phyloP scores from a whole-genome alignment of 2,329 filamentous ascomycete genomes.

The Ceratocystis colombiana region DNA sequence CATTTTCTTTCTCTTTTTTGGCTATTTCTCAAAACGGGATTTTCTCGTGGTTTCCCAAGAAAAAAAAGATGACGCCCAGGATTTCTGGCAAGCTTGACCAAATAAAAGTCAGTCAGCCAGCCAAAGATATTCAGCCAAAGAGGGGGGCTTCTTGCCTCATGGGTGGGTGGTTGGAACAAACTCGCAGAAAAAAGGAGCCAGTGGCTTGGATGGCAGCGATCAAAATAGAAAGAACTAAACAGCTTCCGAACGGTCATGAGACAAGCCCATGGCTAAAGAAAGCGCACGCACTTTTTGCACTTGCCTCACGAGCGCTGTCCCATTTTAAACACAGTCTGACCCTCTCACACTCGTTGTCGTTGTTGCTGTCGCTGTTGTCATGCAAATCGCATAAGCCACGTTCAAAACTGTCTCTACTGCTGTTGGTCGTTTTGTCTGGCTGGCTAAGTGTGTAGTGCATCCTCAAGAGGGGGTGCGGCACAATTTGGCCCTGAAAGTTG shows the following conservation, averaged over 20 bases:
- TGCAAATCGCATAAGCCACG: not conserved
- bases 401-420: not conserved
- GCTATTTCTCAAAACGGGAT: no score
- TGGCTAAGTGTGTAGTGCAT: not conserved
- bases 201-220: slow-evolving; percentile 23
- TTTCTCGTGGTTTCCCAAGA: no score
- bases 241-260: slow-evolving; percentile 6
- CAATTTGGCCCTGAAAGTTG: not conserved
- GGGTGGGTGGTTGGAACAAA: not conserved
- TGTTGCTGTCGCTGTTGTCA: not conserved
- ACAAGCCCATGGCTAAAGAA: not conserved
- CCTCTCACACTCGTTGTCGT: not conserved
- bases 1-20: no score
- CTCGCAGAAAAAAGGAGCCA: not conserved
- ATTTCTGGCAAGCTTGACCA: not conserved
- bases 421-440: no score
- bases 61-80: not conserved
- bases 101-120: not conserved
- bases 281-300: not conserved
- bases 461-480: not conserved
- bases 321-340: no score
- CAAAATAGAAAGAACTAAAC: slow-evolving; percentile 20
- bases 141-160: no score
- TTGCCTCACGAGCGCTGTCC: no score
- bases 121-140: not conserved